A percentile compares a stretch with the other conserved stretches of the same genome.
phyloP scores from a whole-genome alignment of 225 moss, liverwort and hornwort genomes.

The Rhytidiadelphus loreus region DNA sequence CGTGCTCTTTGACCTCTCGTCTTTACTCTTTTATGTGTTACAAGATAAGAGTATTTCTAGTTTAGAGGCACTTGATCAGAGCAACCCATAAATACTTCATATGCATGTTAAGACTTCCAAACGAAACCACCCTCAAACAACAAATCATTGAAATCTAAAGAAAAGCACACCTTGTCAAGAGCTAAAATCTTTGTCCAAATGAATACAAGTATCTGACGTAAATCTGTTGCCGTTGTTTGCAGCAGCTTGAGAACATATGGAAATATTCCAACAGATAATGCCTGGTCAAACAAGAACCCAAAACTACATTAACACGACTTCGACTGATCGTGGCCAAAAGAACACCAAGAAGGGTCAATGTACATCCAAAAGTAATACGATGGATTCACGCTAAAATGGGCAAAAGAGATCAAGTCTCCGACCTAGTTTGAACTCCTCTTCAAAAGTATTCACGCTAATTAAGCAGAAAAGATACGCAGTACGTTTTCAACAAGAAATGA shows the following conservation, averaged over 20 bases:
- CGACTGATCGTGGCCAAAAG: neutral
- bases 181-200: conserved; percentile 99
- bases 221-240: conserved; percentile 88
- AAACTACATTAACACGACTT: neutral
- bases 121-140: neutral
- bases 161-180: conserved; percentile 68
- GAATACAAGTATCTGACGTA: conserved; percentile 93
- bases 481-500: neutral
- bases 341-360: neutral
- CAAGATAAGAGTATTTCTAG: neutral
- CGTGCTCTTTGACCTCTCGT: neutral
- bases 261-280: conserved; percentile 94
- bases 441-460: neutral
- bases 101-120: neutral
- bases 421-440: neutral
- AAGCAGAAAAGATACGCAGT: neutral
- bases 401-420: neutral
- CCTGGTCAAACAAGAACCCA: conserved; percentile 32
- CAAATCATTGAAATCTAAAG: neutral
- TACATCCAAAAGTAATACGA: neutral
- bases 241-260: conserved; percentile 91
- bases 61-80: neutral
- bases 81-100: neutral
- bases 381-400: neutral
- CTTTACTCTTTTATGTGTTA: neutral